These are phyloP conservation scores for Suillus subaureus DNA, from an alignment of 768 basidiomycete species.

Conservation along the genomic window DNA sequence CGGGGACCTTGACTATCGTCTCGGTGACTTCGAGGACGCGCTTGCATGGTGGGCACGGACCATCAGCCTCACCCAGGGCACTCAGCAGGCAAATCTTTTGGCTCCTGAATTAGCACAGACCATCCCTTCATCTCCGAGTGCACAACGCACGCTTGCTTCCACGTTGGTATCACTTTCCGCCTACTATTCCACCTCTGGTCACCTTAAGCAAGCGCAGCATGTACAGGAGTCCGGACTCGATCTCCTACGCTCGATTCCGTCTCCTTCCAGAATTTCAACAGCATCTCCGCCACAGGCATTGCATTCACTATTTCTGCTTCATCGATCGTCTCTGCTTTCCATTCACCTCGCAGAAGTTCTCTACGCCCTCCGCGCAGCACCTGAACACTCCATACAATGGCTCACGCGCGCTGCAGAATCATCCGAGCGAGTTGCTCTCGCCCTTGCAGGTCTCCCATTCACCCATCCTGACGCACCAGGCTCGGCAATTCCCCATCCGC, in stretches of 20 bases:
- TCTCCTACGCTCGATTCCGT: conserved; percentile 56
- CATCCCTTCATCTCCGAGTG: conserved; percentile 57
- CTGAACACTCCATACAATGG: conserved; percentile 52
- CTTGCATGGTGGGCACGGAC: conserved; percentile 70
- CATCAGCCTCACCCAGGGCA: conserved; percentile 47
- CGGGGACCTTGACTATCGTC: conserved; percentile 61
- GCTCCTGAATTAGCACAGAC: conserved; percentile 36
- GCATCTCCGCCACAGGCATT: conserved; percentile 60
- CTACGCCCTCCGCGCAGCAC: conserved; percentile 48
- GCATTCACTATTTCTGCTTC: conserved; percentile 66
- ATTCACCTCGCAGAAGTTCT: conserved; percentile 76
- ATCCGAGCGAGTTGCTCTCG: conserved; percentile 63
- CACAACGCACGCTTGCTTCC: conserved; percentile 63
- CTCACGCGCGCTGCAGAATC: conserved; percentile 64
- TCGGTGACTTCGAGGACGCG: conserved; percentile 56
- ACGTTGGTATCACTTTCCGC: conserved; percentile 73
- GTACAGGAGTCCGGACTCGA: conserved; percentile 58
- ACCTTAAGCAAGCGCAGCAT: conserved; percentile 54
- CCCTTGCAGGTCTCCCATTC: conserved; percentile 48
- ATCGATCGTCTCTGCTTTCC: conserved; percentile 73
- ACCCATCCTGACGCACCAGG: conserved; percentile 36
- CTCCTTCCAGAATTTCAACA: conserved; percentile 44
- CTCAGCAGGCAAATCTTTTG: conserved; percentile 22
- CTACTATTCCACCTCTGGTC: conserved; percentile 61
- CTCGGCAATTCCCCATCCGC: conserved; percentile 37